Conservation (phyloP, 2,329 filamentous ascomycete species). For the Aspergillus calidoustus region DNA sequence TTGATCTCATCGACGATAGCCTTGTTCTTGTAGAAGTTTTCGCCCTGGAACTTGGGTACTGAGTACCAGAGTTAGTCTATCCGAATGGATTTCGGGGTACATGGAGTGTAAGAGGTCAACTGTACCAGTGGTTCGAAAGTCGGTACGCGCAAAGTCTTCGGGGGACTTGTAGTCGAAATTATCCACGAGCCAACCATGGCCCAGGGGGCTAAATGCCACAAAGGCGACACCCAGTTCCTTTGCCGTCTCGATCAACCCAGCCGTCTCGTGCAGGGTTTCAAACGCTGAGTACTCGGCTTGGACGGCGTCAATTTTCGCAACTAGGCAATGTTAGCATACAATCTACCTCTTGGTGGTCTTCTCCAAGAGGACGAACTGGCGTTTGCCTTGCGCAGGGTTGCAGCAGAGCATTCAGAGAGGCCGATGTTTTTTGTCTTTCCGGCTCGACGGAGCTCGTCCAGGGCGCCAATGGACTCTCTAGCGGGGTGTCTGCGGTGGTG, state of each 20-base stretch:
- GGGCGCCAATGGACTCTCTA: conserved; percentile 53
- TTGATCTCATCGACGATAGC: conserved; percentile 49
- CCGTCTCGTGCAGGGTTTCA: conserved; percentile 47
- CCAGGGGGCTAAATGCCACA: conserved; percentile 53
- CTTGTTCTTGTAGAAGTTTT: conserved; percentile 52
- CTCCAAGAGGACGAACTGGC: conserved; percentile 38
- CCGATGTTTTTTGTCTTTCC: conserved; percentile 57
- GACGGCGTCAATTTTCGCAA: conserved; percentile 54
- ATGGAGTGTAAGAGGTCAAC: neutral
- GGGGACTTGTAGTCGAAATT: conserved; percentile 48
- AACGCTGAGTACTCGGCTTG: conserved; percentile 54
- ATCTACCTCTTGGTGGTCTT: neutral
- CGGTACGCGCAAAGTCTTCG: conserved; percentile 51
- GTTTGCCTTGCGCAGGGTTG: conserved; percentile 51
- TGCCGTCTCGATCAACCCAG: conserved; percentile 47
- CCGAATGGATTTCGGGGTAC: too few relatives aligned
- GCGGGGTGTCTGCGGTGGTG: conserved; percentile 40
- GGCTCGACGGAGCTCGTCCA: conserved; percentile 51
- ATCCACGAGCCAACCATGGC: conserved; percentile 54
- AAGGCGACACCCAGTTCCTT: conserved; percentile 49
- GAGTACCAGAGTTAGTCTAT: too few relatives aligned
- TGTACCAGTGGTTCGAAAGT: conserved; percentile 48
- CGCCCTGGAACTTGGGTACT: conserved; percentile 44
- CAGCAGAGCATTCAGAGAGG: conserved; percentile 53
- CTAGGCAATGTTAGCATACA: conserved; percentile 27